Evolutionary conservation across 495 filamentous ascomycete species (phyloP).

Genomic region (Elaphomyces granulatus): DNA sequence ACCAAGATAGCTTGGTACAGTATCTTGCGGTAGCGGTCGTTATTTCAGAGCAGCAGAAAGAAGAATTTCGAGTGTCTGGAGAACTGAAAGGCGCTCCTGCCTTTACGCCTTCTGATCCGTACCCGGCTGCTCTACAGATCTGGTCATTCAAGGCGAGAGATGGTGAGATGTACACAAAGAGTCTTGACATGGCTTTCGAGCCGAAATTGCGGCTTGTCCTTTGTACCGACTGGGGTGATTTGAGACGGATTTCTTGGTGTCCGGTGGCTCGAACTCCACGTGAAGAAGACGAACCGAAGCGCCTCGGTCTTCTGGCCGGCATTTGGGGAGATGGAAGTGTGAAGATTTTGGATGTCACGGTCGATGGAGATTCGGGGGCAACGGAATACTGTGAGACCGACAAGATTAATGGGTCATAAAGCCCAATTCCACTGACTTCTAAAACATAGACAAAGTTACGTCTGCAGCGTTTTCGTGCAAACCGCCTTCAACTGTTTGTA

Average conservation of each 20-base stretch:
- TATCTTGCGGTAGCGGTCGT: conserved; percentile 39
- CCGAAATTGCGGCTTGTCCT: conserved; percentile 36
- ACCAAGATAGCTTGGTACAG: conserved; percentile 35
- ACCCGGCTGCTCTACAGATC: conserved; percentile 40
- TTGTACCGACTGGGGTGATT: conserved; percentile 49
- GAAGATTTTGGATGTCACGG: conserved; percentile 41
- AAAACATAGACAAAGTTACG: conserved; percentile 28
- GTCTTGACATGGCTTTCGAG: conserved; percentile 24
- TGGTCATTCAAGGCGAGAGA: conserved; percentile 39
- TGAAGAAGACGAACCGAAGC: conserved; percentile 21
- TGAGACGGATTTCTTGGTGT: conserved; percentile 49
- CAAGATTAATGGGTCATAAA: too few species aligned
- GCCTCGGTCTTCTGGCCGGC: conserved; percentile 45
- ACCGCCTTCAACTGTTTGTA: conserved; percentile 37
- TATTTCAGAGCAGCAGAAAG: conserved; percentile 22
- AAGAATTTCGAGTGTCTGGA: conserved; percentile 9
- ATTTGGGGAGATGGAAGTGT: conserved; percentile 49
- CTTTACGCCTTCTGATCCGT: conserved; percentile 31
- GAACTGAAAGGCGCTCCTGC: conserved; percentile 20
- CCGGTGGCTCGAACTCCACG: conserved; percentile 30
- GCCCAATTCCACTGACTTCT: too few species aligned
- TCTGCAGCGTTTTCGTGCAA: conserved; percentile 40
- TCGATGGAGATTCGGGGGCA: conserved; percentile 17
- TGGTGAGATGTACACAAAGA: conserved; percentile 13
- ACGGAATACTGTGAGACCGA: conserved; percentile 25